Percentiles rank a stretch among this genome's conserved stretches.
These are phyloP conservation scores for Tephrocybe sp. DNA, from an alignment of 768 basidiomycete species.

Conservation along the genomic window DNA sequence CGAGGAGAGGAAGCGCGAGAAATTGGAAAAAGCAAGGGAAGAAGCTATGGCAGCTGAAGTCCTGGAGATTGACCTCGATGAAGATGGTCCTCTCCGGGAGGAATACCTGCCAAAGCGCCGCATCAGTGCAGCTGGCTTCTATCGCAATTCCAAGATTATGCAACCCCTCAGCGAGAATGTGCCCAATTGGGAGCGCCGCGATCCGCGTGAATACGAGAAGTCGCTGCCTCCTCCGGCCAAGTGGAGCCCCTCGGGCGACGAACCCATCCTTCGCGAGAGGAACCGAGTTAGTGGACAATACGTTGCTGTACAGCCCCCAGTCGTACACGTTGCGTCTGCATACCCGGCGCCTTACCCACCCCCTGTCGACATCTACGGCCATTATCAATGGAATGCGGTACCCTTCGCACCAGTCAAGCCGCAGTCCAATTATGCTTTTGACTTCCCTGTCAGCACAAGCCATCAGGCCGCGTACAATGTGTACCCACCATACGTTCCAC, in stretches of 20 bases:
- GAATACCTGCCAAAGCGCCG: constrained; percentile 79
- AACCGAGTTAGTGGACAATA: constrained; percentile 56
- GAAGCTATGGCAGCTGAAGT: constrained; percentile 41
- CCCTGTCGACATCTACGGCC: constrained; percentile 29
- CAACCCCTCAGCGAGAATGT: constrained; percentile 8
- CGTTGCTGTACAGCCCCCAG: constrained; percentile 57
- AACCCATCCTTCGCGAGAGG: constrained; percentile 59
- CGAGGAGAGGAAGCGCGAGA: constrained; percentile 60
- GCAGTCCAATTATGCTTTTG: constrained; percentile 36
- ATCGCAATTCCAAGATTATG: constrained; percentile 18
- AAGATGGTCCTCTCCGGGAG: constrained; percentile 78
- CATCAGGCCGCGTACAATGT: constrained; percentile 32
- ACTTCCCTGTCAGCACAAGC: constrained; percentile 28
- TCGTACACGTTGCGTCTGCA: constrained; percentile 33
- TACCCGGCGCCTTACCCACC: constrained; percentile 34
- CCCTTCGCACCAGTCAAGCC: constrained; percentile 35
- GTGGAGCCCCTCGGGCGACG: constrained; percentile 82
- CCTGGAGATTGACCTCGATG: constrained; percentile 76
- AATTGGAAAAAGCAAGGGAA: constrained; percentile 44
- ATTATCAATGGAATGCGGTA: constrained; percentile 38
- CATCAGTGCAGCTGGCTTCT: constrained; percentile 31
- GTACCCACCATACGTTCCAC: constrained; percentile 34
- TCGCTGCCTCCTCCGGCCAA: constrained; percentile 68
- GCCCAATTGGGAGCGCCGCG: constrained; percentile 16
- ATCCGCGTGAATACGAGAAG: constrained; percentile 21